Conservation (phyloP, 73 alveolate genomes). For the Tetrahymena malaccensis region DNA sequence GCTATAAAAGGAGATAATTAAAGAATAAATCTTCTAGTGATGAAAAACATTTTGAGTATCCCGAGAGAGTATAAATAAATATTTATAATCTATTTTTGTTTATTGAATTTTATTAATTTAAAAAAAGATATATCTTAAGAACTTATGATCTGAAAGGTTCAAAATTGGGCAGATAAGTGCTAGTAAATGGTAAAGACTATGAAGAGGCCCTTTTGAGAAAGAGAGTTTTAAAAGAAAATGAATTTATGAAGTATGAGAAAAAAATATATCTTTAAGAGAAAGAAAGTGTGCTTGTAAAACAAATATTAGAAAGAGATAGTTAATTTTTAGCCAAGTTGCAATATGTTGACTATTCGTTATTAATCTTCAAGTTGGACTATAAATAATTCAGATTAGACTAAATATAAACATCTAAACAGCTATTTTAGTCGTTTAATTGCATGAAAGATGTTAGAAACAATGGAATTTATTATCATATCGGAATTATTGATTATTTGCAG, state of each 20-base stretch:
- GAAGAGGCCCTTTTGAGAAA: not conserved
- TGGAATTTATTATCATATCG: slow-evolving; percentile 15
- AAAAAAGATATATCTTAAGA: slow-evolving; percentile 13
- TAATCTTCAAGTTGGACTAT: slow-evolving; percentile 19
- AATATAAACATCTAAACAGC: not conserved
- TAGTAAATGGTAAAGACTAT: slow-evolving; percentile 4
- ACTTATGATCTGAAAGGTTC: slow-evolving; percentile 33
- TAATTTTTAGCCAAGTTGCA: slow-evolving; percentile 9
- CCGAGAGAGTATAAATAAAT: not conserved
- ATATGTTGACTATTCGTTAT: slow-evolving; percentile 21
- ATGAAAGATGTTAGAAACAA: not conserved
- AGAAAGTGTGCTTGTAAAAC: not conserved
- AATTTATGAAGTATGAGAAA: slow-evolving; percentile 3
- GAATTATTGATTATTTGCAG: slow-evolving; percentile 24
- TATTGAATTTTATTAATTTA: not conserved
- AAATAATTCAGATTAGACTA: not conserved
- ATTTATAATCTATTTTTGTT: not conserved
- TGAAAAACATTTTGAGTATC: not conserved
- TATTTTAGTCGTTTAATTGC: not conserved
- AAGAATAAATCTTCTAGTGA: not conserved
- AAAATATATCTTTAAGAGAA: not conserved
- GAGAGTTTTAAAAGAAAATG: slow-evolving; percentile 20
- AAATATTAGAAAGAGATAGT: slow-evolving; percentile 10
- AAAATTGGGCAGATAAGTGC: slow-evolving; percentile 28
- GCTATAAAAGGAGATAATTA: not conserved